A percentile compares a stretch with the other conserved stretches of the same genome.
Conservation (phyloP, 2,329 filamentous ascomycete genomes). For the Colletotrichum filicis region DNA sequence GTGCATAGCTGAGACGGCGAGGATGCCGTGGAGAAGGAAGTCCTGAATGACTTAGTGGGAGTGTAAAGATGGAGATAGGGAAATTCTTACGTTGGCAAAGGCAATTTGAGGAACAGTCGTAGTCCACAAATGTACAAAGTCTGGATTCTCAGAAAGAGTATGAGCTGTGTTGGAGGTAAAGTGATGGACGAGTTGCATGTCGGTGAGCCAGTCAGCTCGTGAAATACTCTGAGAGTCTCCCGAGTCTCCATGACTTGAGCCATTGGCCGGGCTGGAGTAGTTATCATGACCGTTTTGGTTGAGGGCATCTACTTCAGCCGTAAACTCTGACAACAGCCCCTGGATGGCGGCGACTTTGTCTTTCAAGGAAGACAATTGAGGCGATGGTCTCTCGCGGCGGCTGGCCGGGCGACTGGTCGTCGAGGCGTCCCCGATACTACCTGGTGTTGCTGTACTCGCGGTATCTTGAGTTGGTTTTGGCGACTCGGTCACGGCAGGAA, state of each 20-base stretch:
- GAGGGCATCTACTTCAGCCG: conserved; percentile 23
- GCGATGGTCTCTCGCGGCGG: conserved; percentile 1
- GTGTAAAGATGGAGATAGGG: no score
- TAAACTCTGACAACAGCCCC: conserved; percentile 19
- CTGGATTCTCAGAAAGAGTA: conserved; percentile 25
- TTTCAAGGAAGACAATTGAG: conserved; percentile 21
- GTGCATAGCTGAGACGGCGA: conserved; percentile 37
- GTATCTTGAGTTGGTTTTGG: conserved; percentile 14
- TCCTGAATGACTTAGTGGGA: conserved; percentile 21
- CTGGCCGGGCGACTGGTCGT: conserved; percentile 20
- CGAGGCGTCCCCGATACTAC: conserved; percentile 16
- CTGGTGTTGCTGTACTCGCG: conserved; percentile 20
- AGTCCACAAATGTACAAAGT: conserved; percentile 29
- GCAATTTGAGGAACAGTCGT: conserved; percentile 26
- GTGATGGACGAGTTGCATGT: conserved; percentile 28
- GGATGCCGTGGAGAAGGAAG: conserved; percentile 37
- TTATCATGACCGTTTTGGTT: neutral
- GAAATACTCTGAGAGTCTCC: neutral
- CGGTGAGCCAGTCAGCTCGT: conserved; percentile 17
- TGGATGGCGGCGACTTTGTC: conserved; percentile 29
- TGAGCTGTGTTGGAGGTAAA: conserved; percentile 25
- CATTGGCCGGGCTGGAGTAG: neutral
- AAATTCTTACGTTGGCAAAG: conserved; percentile 8
- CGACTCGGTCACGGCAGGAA: conserved; percentile 23
- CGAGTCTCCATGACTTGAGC: neutral